Evolutionary conservation across 805 yeast species (phyloP).

Genomic region (Ogataea polymorpha): DNA sequence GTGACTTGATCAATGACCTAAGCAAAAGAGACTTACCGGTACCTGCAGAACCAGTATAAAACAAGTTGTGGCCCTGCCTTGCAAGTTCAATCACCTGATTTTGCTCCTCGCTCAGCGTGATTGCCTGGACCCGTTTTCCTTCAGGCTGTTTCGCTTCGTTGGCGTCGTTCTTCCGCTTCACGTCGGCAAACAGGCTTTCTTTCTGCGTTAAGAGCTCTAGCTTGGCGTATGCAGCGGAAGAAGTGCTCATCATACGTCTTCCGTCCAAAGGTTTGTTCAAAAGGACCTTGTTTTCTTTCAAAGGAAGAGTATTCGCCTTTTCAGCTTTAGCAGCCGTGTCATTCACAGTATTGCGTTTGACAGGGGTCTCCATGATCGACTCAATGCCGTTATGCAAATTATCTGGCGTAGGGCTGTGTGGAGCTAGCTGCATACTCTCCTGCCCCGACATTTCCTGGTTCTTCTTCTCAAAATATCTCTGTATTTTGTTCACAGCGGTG

Average conservation of each 20-base stretch:
- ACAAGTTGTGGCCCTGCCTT: constrained; percentile 61
- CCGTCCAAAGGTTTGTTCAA: constrained; percentile 1
- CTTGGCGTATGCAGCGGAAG: constrained; percentile 8
- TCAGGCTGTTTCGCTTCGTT: background rate
- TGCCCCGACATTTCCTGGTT: background rate
- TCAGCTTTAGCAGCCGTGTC: background rate
- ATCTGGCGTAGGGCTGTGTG: background rate
- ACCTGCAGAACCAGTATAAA: constrained; percentile 98
- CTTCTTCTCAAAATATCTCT: constrained; percentile 11
- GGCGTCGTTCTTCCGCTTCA: background rate
- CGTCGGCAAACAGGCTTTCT: constrained; percentile 5
- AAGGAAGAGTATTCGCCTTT: background rate
- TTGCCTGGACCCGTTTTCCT: constrained; percentile 23
- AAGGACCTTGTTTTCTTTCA: background rate
- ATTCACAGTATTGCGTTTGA: background rate
- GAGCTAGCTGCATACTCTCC: background rate
- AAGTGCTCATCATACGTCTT: constrained; percentile 13
- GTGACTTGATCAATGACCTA: constrained; percentile 53
- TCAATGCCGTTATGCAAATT: background rate
- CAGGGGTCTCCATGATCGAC: constrained; percentile 1
- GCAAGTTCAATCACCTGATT: constrained; percentile 61
- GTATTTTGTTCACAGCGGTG: constrained; percentile 7
- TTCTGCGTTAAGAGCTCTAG: constrained; percentile 24
- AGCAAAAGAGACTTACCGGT: constrained; percentile 95
- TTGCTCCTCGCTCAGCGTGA: constrained; percentile 57